phyloP scores from a whole-genome alignment of 306 rosid genomes.

The Begonia peltatifolia region DNA sequence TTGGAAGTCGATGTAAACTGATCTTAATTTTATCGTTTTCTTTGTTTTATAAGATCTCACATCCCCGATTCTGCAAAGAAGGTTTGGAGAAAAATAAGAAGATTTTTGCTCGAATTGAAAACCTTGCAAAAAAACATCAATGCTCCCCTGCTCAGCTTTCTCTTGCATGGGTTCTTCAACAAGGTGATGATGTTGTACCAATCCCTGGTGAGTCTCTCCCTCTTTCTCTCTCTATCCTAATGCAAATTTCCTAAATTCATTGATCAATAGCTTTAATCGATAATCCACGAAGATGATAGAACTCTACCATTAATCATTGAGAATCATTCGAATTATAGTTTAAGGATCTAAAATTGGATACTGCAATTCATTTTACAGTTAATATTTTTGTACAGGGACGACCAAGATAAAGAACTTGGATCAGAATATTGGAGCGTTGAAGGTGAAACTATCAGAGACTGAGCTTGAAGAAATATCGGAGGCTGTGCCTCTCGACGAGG shows the following conservation, averaged over 20 bases:
- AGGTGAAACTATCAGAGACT: slow-evolving; percentile 9
- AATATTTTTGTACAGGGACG: slow-evolving; percentile 8
- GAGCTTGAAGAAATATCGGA: slow-evolving; percentile 14
- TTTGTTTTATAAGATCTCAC: slow-evolving; percentile 13
- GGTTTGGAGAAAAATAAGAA: slow-evolving; percentile 34
- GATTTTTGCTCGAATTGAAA: slow-evolving; percentile 31
- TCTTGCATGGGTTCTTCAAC: slow-evolving; percentile 56
- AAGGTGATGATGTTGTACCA: slow-evolving; percentile 49
- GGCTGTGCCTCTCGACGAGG: slow-evolving; percentile 9
- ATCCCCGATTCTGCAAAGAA: slow-evolving; percentile 46
- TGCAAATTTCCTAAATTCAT: too few species aligned
- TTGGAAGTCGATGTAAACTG: too few species aligned
- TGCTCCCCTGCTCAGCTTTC: slow-evolving; percentile 50
- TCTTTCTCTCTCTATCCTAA: too few species aligned
- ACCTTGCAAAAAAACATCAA: slow-evolving; percentile 30
- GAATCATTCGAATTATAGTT: too few species aligned
- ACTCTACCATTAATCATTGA: too few species aligned
- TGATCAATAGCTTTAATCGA: too few species aligned
- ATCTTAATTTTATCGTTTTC: background rate
- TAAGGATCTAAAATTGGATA: too few species aligned
- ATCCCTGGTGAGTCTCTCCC: slow-evolving; percentile 22
- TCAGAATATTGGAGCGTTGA: slow-evolving; percentile 10
- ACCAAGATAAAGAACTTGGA: slow-evolving; percentile 14
- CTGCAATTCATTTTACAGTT: background rate
- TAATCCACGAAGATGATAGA: too few species aligned